These are phyloP conservation scores for Cymodocea nodosa DNA, from an alignment of 116 monocot genomes.

Conservation along the genomic window DNA sequence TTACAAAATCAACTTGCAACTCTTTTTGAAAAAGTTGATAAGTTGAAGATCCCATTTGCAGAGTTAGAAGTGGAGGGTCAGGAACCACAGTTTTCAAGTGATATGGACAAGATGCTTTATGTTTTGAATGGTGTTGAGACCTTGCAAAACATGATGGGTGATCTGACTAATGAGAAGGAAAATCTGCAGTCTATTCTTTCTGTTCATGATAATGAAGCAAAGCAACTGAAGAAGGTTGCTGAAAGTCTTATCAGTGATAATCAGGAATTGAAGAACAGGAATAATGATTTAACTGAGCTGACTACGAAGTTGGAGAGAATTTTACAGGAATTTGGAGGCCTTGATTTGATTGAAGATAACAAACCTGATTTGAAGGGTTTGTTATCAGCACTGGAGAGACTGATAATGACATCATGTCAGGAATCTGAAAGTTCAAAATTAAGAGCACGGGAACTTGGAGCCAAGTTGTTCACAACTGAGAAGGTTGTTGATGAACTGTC, in stretches of 20 bases:
- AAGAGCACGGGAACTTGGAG: constrained; percentile 51
- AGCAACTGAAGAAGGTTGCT: constrained; percentile 39
- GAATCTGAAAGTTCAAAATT: constrained; percentile 59
- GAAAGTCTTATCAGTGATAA: constrained; percentile 15
- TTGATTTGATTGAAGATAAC: constrained; percentile 36
- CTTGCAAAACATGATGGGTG: constrained; percentile 22
- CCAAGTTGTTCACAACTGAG: constrained; percentile 47
- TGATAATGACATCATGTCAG: constrained; percentile 17
- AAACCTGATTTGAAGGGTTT: constrained; percentile 33
- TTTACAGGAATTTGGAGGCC: constrained; percentile 38
- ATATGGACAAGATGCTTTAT: constrained; percentile 53
- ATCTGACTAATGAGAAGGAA: constrained; percentile 46
- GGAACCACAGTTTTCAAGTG: constrained; percentile 20
- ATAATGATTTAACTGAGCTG: constrained; percentile 35
- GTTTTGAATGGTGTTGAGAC: constrained; percentile 44
- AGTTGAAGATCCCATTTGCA: constrained; percentile 27
- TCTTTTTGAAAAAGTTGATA: constrained; percentile 52
- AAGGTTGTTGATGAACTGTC: constrained; percentile 34
- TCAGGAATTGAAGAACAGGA: constrained; percentile 34
- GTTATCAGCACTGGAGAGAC: constrained; percentile 43
- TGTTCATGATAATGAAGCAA: constrained; percentile 37
- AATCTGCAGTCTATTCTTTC: constrained; percentile 46
- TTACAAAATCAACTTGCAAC: constrained; percentile 33
- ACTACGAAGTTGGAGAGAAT: constrained; percentile 41
- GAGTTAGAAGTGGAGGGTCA: constrained; percentile 10